Base-by-base conservation (phyloP, 495 filamentous ascomycete species). In the Darksidea phi region DNA sequence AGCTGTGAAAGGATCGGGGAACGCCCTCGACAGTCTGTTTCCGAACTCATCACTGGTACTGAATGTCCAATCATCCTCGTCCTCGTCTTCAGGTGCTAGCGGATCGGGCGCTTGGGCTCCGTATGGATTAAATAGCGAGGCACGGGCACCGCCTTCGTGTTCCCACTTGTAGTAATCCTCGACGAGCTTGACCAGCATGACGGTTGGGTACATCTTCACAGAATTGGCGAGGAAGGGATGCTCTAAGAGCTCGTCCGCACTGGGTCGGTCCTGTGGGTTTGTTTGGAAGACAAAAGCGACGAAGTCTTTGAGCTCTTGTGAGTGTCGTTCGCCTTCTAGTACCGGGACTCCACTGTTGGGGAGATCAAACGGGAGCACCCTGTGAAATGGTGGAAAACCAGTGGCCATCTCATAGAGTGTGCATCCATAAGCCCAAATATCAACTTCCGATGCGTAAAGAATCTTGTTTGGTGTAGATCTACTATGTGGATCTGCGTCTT, bases 381-480 rank as follows among this genome's bases (percentile, higher is more conserved):
- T 54, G 46, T 48, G 59, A 53, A 65, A 65, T 0, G 94, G 94
- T 6, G 94, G 91, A 13, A 86, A 81, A 5, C 94, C 92, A 6
- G 89, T 95, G 0, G 94, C 95, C 67, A 97, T 88, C 73, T 98
- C 94, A 65, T 85, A 93, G 0, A 95, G 74, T 42, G 95, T 92
- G 58, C 90, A 90, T 15, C 92, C 93, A 72, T 91, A 95, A 0
- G 93, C 91, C 94, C 94, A 98, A 41, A 95, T 90, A 68, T 98
- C 94, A 58, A 97, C 86, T 67, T 88, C 85, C 23, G 77, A 83
- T 6, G 82, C 80, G 59, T 86, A 87, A n/a, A 77, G 75, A 25
- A 70, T 77, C 72, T 25, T 72, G 24, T 67, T 49, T 6, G 58
- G 57, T 8, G 21, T 59, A n/a, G 53, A 11, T 28, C 23, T 36